Evolutionary conservation across 2,329 filamentous ascomycete genomes (phyloP).

Genomic region (Phaeosphaeria sp.): DNA sequence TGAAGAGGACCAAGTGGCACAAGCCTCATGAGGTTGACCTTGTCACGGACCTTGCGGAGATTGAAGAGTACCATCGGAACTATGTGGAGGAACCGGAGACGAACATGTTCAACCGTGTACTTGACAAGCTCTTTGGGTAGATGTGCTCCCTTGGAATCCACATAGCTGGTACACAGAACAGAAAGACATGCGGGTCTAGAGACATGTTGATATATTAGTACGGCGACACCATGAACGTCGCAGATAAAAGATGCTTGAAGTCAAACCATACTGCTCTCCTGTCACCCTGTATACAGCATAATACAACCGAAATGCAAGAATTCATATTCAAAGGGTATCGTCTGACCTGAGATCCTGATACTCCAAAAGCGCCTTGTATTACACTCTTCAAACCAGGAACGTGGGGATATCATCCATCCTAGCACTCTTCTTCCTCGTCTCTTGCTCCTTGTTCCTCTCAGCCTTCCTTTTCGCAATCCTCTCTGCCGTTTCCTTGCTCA

Average conservation of each 20-base stretch:
- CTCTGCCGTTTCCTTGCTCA: slow-evolving; percentile 30
- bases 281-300: neutral
- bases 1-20: slow-evolving; percentile 67
- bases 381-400: slow-evolving; percentile 47
- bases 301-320: neutral
- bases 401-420: slow-evolving; percentile 52
- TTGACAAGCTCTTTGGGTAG: slow-evolving; percentile 55
- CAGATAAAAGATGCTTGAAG: neutral
- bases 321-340: slow-evolving; percentile 4
- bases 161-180: neutral
- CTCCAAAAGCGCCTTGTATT: neutral
- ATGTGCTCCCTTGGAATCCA: neutral
- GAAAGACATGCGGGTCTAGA: neutral
- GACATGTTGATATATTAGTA: neutral
- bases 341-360: neutral
- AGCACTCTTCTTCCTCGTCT: slow-evolving; percentile 30
- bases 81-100: slow-evolving; percentile 62
- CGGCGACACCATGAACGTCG: neutral
- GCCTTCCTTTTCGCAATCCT: slow-evolving; percentile 41
- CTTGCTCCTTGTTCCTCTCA: slow-evolving; percentile 32
- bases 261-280: neutral
- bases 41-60: slow-evolving; percentile 65
- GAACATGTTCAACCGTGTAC: slow-evolving; percentile 48
- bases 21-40: slow-evolving; percentile 68
- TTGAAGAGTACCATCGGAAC: slow-evolving; percentile 71